A percentile compares a stretch with the other conserved stretches of the same genome.
Evolutionary conservation across 2,329 filamentous ascomycete species (phyloP).

Genomic region (Colletotrichum magnum): DNA sequence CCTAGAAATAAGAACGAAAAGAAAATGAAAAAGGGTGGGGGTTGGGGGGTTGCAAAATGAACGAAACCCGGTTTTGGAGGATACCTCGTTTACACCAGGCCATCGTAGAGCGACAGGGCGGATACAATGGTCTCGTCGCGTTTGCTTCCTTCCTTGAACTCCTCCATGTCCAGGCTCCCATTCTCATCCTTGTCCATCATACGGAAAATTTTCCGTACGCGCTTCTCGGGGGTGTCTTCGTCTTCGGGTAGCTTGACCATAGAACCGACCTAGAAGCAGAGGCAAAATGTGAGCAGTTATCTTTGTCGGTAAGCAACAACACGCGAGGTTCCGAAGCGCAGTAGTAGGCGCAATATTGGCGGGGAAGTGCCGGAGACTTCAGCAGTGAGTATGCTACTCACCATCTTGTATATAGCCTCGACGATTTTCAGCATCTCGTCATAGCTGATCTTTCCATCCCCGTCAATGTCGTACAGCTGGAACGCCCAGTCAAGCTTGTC

Average conservation of each 20-base stretch:
- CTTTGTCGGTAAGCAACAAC: background rate
- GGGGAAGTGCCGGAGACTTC: background rate
- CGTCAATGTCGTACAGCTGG: constrained; percentile 98
- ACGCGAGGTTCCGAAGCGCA: background rate
- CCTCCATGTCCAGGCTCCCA: constrained; percentile 94
- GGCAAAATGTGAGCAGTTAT: constrained; percentile 11
- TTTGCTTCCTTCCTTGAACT: constrained; percentile 99
- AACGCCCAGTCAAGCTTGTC: constrained; percentile 99
- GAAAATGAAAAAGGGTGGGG: constrained; percentile 7
- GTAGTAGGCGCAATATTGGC: background rate
- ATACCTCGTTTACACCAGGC: constrained; percentile 76
- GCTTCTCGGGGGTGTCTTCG: constrained; percentile 98
- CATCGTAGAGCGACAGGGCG: constrained; percentile 95
- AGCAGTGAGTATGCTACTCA: constrained; percentile 54
- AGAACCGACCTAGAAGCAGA: constrained; percentile 81
- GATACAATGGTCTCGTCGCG: constrained; percentile 99
- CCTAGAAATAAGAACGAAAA: no score
- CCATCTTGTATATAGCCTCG: constrained; percentile 99
- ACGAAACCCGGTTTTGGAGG: constrained; percentile 6
- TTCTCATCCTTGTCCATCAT: constrained; percentile 99
- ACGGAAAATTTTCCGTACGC: constrained; percentile 96
- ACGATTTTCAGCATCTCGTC: constrained; percentile 99
- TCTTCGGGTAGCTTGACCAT: constrained; percentile 99
- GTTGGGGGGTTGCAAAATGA: background rate
- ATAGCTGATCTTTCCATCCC: constrained; percentile 98